These are phyloP conservation scores for Taphrina confusa DNA, from an alignment of 1,139 yeast genomes.

Conservation along the genomic window DNA sequence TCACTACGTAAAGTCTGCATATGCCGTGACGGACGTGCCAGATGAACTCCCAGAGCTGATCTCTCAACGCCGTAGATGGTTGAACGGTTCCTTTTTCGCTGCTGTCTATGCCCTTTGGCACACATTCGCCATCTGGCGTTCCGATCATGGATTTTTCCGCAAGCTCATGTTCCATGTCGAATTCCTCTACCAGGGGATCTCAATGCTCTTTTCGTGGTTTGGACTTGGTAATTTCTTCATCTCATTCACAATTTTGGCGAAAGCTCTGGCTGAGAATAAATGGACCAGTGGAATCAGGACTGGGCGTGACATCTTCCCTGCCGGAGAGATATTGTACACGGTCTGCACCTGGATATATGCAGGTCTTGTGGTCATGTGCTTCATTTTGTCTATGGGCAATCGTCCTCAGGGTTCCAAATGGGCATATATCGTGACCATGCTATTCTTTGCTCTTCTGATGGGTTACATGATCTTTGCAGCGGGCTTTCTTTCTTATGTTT, in stretches of 20 bases:
- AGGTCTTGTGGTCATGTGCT: constrained; percentile 85
- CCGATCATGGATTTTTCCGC: constrained; percentile 63
- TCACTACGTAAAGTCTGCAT: constrained; percentile 71
- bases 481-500: constrained; percentile 45
- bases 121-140: constrained; percentile 68
- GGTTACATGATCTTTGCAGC: constrained; percentile 90
- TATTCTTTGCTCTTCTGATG: constrained; percentile 90
- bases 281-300: constrained; percentile 37
- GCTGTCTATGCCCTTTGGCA: constrained; percentile 74
- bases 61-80: constrained; percentile 79
- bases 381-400: constrained; percentile 89
- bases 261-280: constrained; percentile 27
- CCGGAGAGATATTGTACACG: constrained; percentile 76
- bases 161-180: constrained; percentile 67
- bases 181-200: constrained; percentile 66
- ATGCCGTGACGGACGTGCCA: constrained; percentile 84
- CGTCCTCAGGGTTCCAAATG: constrained; percentile 88
- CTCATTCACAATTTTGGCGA: constrained; percentile 56
- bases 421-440: constrained; percentile 78
- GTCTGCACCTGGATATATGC: constrained; percentile 86
- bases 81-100: constrained; percentile 82
- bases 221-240: constrained; percentile 73
- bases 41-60: constrained; percentile 70
- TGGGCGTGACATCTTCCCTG: constrained; percentile 50
- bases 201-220: constrained; percentile 75